phyloP scores from a whole-genome alignment of 169 alveolate genomes.

The Eimeria falciformis region DNA sequence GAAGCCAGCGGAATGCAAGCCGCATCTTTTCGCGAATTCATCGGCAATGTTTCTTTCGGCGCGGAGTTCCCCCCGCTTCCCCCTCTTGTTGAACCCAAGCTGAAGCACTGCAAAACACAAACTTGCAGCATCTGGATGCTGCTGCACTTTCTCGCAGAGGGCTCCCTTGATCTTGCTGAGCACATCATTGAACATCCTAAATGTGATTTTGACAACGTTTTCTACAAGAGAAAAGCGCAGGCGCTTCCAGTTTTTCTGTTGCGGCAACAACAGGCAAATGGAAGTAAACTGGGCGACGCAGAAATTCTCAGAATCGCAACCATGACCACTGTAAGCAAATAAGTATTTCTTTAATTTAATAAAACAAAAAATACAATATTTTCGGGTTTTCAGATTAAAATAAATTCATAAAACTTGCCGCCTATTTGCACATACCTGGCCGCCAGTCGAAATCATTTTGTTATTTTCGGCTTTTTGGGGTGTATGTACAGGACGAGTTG shows the following conservation, averaged over 20 bases:
- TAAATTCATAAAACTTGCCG: too few species aligned
- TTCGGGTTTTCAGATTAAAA: too few species aligned
- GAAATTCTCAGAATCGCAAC: slow-evolving; percentile 39
- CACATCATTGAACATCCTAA: slow-evolving; percentile 19
- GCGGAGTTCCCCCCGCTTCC: slow-evolving; percentile 43
- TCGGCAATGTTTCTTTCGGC: slow-evolving; percentile 33
- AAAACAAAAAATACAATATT: too few species aligned
- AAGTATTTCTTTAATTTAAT: too few species aligned
- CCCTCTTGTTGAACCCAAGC: slow-evolving; percentile 65
- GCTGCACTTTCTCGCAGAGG: slow-evolving; percentile 71
- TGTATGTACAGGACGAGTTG: slow-evolving; percentile 42
- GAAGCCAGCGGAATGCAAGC: slow-evolving; percentile 1
- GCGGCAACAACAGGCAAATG: slow-evolving; percentile 44
- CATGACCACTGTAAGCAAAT: slow-evolving; percentile 29
- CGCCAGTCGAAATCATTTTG: too few species aligned
- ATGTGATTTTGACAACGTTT: slow-evolving; percentile 8
- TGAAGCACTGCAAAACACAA: slow-evolving; percentile 67
- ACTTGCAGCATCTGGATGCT: slow-evolving; percentile 76
- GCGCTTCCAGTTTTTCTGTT: slow-evolving; percentile 27
- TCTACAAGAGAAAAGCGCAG: slow-evolving; percentile 17
- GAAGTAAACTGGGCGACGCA: not conserved
- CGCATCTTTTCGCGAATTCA: slow-evolving; percentile 39
- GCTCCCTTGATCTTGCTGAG: slow-evolving; percentile 23
- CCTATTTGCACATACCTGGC: too few species aligned
- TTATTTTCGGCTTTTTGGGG: too few species aligned